Conservation (phyloP, 2,329 filamentous ascomycete species). For the Fusarium gaditjirri region DNA sequence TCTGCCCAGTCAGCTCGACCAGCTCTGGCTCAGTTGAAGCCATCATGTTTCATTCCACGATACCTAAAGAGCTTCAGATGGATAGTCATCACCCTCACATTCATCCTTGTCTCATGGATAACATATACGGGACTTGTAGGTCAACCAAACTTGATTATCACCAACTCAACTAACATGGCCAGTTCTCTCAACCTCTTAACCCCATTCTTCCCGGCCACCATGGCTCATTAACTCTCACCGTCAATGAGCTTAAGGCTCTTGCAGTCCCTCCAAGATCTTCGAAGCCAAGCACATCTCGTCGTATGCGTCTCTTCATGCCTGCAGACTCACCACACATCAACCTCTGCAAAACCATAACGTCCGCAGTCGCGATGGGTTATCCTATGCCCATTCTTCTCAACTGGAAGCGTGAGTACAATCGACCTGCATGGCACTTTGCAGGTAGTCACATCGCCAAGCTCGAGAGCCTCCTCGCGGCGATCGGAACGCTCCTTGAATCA, state of each 20-base stretch:
- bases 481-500: constrained; percentile 44
- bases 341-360: constrained; percentile 54
- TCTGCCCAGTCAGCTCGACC: constrained; percentile 2
- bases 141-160: accelerated
- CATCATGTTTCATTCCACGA: neutral
- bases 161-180: neutral
- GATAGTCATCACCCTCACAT: neutral
- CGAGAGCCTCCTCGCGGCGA: constrained; percentile 47
- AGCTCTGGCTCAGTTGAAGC: neutral
- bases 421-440: constrained; percentile 51
- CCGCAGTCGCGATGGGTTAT: constrained; percentile 52
- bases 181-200: constrained; percentile 19
- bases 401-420: constrained; percentile 53
- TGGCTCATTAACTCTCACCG: constrained; percentile 3
- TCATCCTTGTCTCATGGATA: constrained; percentile 22
- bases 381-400: constrained; percentile 51
- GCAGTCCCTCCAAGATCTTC: neutral
- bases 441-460: constrained; percentile 55
- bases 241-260: constrained; percentile 19
- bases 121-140: constrained; percentile 5
- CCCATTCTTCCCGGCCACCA: neutral
- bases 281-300: constrained; percentile 32
- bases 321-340: constrained; percentile 51
- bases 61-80: constrained; percentile 14
- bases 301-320: constrained; percentile 52